Conservation (phyloP, 805 yeast genomes). For the Teunomyces lycoperdinae region DNA sequence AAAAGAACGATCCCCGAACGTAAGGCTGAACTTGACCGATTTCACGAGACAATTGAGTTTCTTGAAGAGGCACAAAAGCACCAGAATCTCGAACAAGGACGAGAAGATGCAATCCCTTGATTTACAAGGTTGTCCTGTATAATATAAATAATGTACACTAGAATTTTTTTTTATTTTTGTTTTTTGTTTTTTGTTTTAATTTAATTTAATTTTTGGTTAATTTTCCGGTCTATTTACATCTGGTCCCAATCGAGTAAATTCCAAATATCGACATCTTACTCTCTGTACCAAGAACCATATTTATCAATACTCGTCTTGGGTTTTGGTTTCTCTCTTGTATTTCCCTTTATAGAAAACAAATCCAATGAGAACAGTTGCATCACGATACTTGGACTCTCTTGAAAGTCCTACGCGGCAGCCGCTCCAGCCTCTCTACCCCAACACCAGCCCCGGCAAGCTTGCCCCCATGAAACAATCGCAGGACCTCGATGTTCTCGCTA, state of each 20-base stretch:
- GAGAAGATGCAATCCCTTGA: conserved; percentile 1
- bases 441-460: conserved; percentile 9
- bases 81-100: conserved; percentile 2
- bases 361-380: conserved; percentile 25
- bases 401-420: conserved; percentile 27
- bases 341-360: background rate
- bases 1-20: conserved; percentile 36
- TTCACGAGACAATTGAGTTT: conserved; percentile 29
- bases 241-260: conserved; percentile 1
- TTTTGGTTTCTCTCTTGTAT: background rate
- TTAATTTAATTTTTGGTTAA: too few relatives aligned
- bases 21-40: conserved; percentile 31
- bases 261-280: background rate
- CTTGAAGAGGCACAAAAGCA: conserved; percentile 16
- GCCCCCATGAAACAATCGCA: conserved; percentile 3
- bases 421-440: conserved; percentile 27
- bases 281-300: background rate
- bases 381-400: conserved; percentile 34
- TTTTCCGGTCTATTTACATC: background rate
- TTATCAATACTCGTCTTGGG: background rate
- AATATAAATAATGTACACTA: background rate
- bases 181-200: too few relatives aligned
- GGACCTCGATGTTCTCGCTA: conserved; percentile 40
- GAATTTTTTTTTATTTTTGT: too few relatives aligned
- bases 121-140: background rate